Base-by-base conservation (phyloP, 164 flowering plant species). In the Piper betle region DNA sequence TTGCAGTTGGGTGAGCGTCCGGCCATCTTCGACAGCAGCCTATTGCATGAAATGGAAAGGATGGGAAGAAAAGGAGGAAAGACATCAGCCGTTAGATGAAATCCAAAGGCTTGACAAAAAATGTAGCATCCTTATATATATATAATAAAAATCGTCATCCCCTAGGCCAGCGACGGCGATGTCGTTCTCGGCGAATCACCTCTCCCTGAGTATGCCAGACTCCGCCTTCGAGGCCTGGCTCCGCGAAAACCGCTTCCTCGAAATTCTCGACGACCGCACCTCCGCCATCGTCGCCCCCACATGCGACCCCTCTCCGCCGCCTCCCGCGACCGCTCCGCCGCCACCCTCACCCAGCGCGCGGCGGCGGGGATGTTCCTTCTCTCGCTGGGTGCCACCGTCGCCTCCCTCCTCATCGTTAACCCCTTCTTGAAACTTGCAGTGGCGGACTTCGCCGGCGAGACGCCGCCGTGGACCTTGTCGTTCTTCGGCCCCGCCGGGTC, bases 151-250 rank as follows among this genome's bases (percentile, higher is more conserved):
- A 25, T 25, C 33, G 33, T 25, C 33, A 2, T 2, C 33, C 2
- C 33, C 33, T 25, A 0, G 33, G 33, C 33, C 1, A 2, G 33
- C 33, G 33, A 25, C 58, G 11, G 39, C 39, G 16, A 84, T 84
- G 91, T 82, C 63, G 0, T 87, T 91, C 81, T 56, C 79, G 5
- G 64, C 91, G 18, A 87, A 91, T 69, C 97, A 96, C 3, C 74
- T 91, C 67, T 80, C 97, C n/a, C 80, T 88, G 16, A 83, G 83
- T 82, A 84, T 91, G 16, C 84, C 96, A 0, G 96, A 86, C 40
- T 71, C 85, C 1, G 84, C 80, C 37, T 88, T 91, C 84, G 97
- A 91, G 64, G 69, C 97, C 37, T 91, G 98, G 98, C 92, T 88
- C 59, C 95, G 95, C 10, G 96, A 88, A 71, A 69, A 72, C 54